Base-by-base conservation (phyloP, 2,329 filamentous ascomycete species). In the Fusarium fujikuroi region DNA sequence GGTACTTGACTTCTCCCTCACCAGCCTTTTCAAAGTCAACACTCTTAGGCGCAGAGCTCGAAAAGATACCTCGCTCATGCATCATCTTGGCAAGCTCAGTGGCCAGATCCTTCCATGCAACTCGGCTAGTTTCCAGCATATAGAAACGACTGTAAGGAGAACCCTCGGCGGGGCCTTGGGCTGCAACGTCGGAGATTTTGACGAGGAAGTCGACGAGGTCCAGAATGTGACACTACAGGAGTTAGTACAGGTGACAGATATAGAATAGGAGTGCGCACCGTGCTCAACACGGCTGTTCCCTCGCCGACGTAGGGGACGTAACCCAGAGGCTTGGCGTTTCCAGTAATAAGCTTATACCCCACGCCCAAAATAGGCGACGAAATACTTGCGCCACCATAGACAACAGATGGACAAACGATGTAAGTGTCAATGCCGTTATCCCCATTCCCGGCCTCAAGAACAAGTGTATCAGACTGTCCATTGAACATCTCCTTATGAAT, bases 401-500 rank as follows among this genome's bases (percentile, higher is more conserved):
- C 56, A 1, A 68, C 65, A 0, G 65, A 47, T 0, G 63, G 65
- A 0, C 65, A 68, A 7, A 68, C 63, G 3, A 68, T 68, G 6
- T 42, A 68, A 1, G 65, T 54, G 7, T 68, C 63, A 7, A 68
- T 28, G 1, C 19, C 30, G 5, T 54, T 42, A n/a, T 66, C 65
- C 2, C 60, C 36, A 3, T 62, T 23, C 8, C 66, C 63, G 7
- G 65, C 65, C 18, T 68, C 40, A 0, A 68, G 36, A 16, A 68
- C 65, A 19, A 46, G 63, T 0, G 42, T 62, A 23, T 68, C 63
- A 5, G 65, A 68, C 3, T 68, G 65, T 1, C 65, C 65, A 14
- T 68, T 68, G 4, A 62, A 68, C 65, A 68, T 68, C 2, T 68
- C 63, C 25, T 68, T 68, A 3, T 68, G 63, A 0, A 68, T 34